Evolutionary conservation across 2,329 filamentous ascomycete genomes (phyloP).

Genomic region (Dothistroma pini): DNA sequence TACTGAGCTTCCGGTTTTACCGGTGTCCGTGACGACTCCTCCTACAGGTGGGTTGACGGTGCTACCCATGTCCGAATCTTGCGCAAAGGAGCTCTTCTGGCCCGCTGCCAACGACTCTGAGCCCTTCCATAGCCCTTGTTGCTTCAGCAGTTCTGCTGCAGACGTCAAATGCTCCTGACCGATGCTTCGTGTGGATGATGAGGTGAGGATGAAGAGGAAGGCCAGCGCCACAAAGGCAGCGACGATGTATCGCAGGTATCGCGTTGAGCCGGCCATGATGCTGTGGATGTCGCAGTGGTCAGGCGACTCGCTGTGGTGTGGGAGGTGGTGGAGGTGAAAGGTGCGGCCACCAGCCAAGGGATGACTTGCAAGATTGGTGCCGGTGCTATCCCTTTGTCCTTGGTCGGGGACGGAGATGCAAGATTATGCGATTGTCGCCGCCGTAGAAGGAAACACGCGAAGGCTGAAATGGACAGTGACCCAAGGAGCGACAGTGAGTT

Average conservation of each 20-base stretch:
- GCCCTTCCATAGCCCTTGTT: conserved; percentile 31
- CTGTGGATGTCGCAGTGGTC: conserved; percentile 1
- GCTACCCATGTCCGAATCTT: conserved; percentile 12
- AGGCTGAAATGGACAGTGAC: not conserved
- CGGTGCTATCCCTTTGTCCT: not conserved
- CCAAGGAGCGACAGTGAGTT: conserved; percentile 1
- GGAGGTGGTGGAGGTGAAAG: not conserved
- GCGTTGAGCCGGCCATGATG: conserved; percentile 65
- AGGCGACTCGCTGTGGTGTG: conserved; percentile 1
- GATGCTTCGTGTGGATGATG: conserved; percentile 46
- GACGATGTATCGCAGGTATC: conserved; percentile 69
- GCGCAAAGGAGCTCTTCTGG: conserved; percentile 3
- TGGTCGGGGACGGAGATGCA: not conserved
- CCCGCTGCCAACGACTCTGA: conserved; percentile 6
- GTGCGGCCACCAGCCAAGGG: not conserved
- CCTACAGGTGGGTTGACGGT: conserved; percentile 15
- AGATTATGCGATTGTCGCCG: not conserved
- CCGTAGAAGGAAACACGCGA: not conserved
- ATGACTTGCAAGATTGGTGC: not conserved
- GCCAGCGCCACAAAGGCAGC: conserved; percentile 78
- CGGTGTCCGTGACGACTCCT: conserved; percentile 8
- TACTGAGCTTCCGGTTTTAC: conserved; percentile 2
- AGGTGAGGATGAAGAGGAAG: conserved; percentile 79
- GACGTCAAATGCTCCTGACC: conserved; percentile 35
- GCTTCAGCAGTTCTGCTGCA: conserved; percentile 36